phyloP scores from a whole-genome alignment of 331 rosid species.

The Malus hybrid region DNA sequence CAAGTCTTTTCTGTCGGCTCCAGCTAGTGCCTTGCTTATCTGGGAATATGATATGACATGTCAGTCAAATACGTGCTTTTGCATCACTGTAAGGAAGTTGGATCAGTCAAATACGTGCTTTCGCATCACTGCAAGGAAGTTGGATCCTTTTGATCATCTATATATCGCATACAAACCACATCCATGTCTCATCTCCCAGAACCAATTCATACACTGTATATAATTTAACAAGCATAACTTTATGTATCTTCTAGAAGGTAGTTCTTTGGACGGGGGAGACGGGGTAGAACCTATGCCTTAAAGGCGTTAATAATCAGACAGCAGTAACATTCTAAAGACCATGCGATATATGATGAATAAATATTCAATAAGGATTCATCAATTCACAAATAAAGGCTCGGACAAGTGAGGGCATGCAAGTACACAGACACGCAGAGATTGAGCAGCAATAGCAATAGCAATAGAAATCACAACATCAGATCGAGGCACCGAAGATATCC shows the following conservation, averaged over 20 bases:
- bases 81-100: background rate
- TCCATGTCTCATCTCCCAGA: background rate
- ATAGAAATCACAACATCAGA: background rate
- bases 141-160: background rate
- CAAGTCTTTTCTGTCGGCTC: conserved; percentile 44
- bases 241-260: background rate
- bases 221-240: background rate
- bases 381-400: background rate
- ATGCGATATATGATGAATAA: background rate
- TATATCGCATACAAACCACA: background rate
- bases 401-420: background rate
- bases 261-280: background rate
- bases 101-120: background rate
- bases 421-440: background rate
- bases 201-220: background rate
- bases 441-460: background rate
- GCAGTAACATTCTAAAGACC: background rate
- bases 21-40: conserved; percentile 57
- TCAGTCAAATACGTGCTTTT: background rate
- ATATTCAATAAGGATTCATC: background rate
- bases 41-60: conserved; percentile 7
- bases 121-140: background rate
- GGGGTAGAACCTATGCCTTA: background rate
- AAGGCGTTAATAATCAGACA: background rate
- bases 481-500: background rate